Conservation (phyloP, 176 grass and related monocot genomes). For the Carex cristatella region DNA sequence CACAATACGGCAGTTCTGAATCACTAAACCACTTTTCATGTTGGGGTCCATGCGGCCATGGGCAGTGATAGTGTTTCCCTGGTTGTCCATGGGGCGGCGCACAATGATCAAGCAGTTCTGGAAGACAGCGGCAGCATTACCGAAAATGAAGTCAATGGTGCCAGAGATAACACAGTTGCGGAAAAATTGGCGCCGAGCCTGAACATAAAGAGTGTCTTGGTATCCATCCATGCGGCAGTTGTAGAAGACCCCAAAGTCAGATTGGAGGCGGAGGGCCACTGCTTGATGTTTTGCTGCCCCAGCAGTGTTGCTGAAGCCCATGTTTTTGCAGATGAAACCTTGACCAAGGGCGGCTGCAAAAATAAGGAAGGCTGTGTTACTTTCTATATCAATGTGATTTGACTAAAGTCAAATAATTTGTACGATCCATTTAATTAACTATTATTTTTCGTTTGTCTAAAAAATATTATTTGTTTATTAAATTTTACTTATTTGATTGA, state of each 20-base stretch:
- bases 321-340: constrained; percentile 79
- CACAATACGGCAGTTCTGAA: constrained; percentile 67
- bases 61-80: constrained; percentile 63
- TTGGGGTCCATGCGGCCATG: constrained; percentile 62
- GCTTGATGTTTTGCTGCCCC: constrained; percentile 73
- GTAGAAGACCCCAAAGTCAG: constrained; percentile 60
- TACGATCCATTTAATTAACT: no score
- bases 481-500: no score
- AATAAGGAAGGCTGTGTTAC: neutral
- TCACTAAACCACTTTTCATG: constrained; percentile 63
- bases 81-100: constrained; percentile 57
- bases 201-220: constrained; percentile 87
- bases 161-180: constrained; percentile 71
- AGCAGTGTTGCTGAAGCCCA: constrained; percentile 83
- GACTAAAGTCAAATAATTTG: no score
- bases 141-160: constrained; percentile 86
- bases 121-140: constrained; percentile 61
- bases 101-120: constrained; percentile 86
- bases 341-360: constrained; percentile 43
- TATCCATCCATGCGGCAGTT: constrained; percentile 76
- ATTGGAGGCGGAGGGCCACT: constrained; percentile 66
- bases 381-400: neutral
- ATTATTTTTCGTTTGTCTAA: no score
- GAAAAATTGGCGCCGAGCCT: constrained; percentile 66
- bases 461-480: no score